A percentile compares a stretch with the other conserved stretches of the same genome.
Evolutionary conservation across 2,329 filamentous ascomycete genomes (phyloP).

Genomic region (Trichophyton equinum): DNA sequence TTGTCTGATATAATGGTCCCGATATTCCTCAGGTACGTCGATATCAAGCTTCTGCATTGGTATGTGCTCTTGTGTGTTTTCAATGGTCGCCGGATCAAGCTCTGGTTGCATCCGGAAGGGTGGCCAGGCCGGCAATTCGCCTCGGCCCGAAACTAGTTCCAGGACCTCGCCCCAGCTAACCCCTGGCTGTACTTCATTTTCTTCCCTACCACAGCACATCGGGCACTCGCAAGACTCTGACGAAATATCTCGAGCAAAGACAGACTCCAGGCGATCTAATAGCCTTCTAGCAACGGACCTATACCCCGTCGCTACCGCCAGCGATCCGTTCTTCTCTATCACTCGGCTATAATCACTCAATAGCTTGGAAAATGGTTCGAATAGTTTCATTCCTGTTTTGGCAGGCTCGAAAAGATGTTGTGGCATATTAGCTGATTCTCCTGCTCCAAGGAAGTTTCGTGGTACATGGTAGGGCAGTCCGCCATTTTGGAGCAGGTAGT

Average conservation of each 20-base stretch:
- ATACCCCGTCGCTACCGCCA: conserved; percentile 92
- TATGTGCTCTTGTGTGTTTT: conserved; percentile 37
- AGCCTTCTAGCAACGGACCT: conserved; percentile 82
- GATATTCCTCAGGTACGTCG: conserved; percentile 85
- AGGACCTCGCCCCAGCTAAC: conserved; percentile 93
- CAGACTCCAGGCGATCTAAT: conserved; percentile 79
- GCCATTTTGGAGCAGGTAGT: conserved; percentile 84
- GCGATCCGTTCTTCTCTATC: conserved; percentile 67
- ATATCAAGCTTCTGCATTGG: conserved; percentile 75
- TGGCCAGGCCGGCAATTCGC: conserved; percentile 78
- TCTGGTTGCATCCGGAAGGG: conserved; percentile 63
- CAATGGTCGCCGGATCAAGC: conserved; percentile 42
- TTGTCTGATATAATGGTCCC: conserved; percentile 82
- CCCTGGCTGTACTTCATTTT: conserved; percentile 46
- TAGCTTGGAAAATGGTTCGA: conserved; percentile 68
- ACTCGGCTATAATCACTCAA: conserved; percentile 79
- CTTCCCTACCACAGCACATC: conserved; percentile 60
- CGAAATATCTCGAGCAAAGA: conserved; percentile 86
- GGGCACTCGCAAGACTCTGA: conserved; percentile 73
- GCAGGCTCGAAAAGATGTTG: conserved; percentile 51
- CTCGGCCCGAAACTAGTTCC: conserved; percentile 78
- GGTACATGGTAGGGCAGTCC: conserved; percentile 61
- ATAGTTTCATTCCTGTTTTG: conserved; percentile 58
- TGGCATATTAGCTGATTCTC: conserved; percentile 44
- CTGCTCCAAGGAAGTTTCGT: conserved; percentile 51